Conservation (phyloP, 345 rosid species). For the Triadica sebifera region DNA sequence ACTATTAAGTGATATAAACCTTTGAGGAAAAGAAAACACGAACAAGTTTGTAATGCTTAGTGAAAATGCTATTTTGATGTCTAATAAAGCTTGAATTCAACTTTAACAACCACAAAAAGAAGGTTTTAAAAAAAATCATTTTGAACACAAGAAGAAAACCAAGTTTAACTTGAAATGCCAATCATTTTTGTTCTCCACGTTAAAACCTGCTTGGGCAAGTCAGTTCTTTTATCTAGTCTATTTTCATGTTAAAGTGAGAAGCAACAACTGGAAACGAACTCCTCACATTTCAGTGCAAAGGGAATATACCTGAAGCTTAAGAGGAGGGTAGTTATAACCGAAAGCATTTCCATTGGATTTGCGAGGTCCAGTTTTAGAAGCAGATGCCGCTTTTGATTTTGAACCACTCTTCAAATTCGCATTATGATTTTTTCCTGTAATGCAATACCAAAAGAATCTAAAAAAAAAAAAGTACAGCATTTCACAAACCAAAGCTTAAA, state of each 20-base stretch:
- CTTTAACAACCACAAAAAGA: background rate
- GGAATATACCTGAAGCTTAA: background rate
- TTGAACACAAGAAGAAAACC: no score
- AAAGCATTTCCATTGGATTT: conserved; percentile 37
- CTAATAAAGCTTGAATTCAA: background rate
- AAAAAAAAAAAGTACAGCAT: background rate
- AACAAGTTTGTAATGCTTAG: background rate
- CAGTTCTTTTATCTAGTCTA: background rate
- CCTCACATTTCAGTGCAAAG: no score
- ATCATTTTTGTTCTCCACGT: background rate
- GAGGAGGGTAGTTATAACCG: conserved; percentile 51
- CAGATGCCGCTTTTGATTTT: conserved; percentile 34
- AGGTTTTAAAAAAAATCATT: background rate
- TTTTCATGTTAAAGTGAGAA: background rate
- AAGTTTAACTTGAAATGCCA: background rate
- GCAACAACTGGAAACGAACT: no score
- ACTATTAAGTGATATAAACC: background rate
- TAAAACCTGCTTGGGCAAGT: background rate
- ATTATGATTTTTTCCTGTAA: conserved; percentile 50
- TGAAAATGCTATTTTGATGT: background rate
- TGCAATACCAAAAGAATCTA: conserved; percentile 17
- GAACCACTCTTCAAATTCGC: background rate
- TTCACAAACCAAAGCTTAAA: background rate
- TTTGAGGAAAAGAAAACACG: background rate
- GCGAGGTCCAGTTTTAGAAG: conserved; percentile 38